Evolutionary conservation across 2,329 filamentous ascomycete species (phyloP).

Genomic region (Alternaria ventricosa): DNA sequence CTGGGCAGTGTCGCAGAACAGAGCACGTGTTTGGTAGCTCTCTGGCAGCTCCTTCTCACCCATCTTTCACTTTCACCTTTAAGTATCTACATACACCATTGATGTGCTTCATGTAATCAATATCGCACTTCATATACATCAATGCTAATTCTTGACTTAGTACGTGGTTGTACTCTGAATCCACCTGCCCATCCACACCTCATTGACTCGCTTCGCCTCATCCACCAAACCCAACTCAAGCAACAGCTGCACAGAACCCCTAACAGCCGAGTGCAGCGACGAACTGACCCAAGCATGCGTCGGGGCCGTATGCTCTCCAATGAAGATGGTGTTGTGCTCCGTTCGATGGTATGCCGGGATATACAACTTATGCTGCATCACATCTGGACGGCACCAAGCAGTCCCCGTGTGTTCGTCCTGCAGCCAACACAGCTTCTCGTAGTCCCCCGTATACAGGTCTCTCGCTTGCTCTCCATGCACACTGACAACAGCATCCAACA

Average conservation of each 20-base stretch:
- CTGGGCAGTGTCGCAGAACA: background rate
- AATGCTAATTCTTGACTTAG: background rate
- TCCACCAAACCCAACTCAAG: background rate
- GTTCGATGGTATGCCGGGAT: background rate
- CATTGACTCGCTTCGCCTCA: background rate
- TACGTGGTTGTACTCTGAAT: background rate
- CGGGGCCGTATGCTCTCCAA: background rate
- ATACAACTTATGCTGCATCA: background rate
- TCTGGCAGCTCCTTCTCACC: no score
- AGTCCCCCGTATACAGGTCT: background rate
- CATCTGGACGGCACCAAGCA: background rate
- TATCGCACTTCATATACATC: background rate
- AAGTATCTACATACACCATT: background rate
- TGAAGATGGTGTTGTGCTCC: background rate
- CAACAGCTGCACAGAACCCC: slow-evolving; percentile 1
- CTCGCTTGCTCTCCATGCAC: background rate
- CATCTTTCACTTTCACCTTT: background rate
- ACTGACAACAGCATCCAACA: background rate
- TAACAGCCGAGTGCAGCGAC: background rate
- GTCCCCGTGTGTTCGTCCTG: background rate
- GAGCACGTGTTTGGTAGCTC: background rate
- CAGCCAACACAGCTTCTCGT: background rate
- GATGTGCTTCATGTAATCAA: no score
- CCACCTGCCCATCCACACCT: background rate
- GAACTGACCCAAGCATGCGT: slow-evolving; percentile 3